These are phyloP conservation scores for Sugiyamaella neomexicana DNA, from an alignment of 1,139 yeast genomes.

Conservation along the genomic window DNA sequence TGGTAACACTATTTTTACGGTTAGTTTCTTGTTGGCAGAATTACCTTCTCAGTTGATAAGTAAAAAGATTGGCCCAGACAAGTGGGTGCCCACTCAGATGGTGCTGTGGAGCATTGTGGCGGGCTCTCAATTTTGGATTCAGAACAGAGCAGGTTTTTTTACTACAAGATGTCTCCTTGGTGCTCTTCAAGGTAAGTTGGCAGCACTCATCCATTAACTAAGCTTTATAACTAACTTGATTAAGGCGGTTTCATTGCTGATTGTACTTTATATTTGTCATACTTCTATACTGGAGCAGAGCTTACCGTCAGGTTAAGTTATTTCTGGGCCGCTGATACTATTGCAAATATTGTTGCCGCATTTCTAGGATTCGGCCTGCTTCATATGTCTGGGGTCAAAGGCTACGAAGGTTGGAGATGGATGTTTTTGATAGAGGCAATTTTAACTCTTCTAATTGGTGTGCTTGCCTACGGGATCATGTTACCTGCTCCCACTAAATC, in stretches of 20 bases:
- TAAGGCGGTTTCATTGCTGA: conserved; percentile 59
- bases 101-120: conserved; percentile 53
- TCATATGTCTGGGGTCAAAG: conserved; percentile 44
- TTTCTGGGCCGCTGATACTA: conserved; percentile 45
- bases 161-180: conserved; percentile 51
- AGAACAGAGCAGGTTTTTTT: conserved; percentile 43
- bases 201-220: neutral
- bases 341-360: conserved; percentile 39
- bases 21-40: conserved; percentile 50
- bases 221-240: conserved; percentile 32
- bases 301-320: conserved; percentile 49
- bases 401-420: conserved; percentile 61
- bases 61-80: conserved; percentile 53
- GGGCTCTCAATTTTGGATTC: conserved; percentile 45
- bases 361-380: conserved; percentile 50
- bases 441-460: conserved; percentile 56
- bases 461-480: conserved; percentile 48
- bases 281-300: conserved; percentile 52
- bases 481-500: conserved; percentile 63
- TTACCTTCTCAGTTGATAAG: conserved; percentile 56
- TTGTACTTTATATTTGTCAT: conserved; percentile 50
- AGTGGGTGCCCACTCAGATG: conserved; percentile 55
- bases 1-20: conserved; percentile 48
- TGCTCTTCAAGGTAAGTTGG: conserved; percentile 35
- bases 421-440: conserved; percentile 64